Base-by-base conservation (phyloP, 108 stramenopile species). In the Conticribra guillardii region DNA sequence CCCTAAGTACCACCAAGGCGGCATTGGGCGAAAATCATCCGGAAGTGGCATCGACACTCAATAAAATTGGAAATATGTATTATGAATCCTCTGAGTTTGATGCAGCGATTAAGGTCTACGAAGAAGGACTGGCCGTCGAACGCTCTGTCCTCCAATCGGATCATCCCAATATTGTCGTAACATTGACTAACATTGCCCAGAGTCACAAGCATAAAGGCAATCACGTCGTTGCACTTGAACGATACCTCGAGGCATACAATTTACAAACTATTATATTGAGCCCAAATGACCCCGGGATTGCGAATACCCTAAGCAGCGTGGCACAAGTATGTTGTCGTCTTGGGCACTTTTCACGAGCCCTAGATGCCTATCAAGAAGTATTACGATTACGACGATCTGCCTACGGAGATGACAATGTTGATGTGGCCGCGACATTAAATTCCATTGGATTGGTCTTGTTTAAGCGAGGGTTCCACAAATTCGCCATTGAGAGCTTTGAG, bases 31-130 rank as follows among this genome's bases (percentile, higher is more conserved):
- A 60, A 26, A 48, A 46, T 34, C 84, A 83, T 67, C 74, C 83
- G 27, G 89, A 90, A 52, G 78, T 90, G 53, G 89, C 89, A 19
- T 82, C 84, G 16, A 86, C 80, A 3, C 46, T 90, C 21, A 90
- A 90, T 71, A 86, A 87, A 64, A 65, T 88, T 24, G 89, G 89
- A n/a, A 90, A 90, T 54, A 30, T 90, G 48, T 73, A 81, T 24
- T 90, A 86, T 51, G 89, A 90, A 50, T 62, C 70, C 64, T 60
- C 80, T 7, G 69, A 85, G 32, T 77, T 85, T 27, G 67, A 76
- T 18, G 57, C 79, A 4, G 89, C 89, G 18, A 66, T 90, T 64
- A 56, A 53, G 15, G 81, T 75, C 33, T 90, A 90, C 61, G 64
- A 78, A 28, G 64, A 88, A 48, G 87, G 87, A 16, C 79, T 88